Conservation (phyloP, 345 rosid species). For the Brassica cretica region DNA sequence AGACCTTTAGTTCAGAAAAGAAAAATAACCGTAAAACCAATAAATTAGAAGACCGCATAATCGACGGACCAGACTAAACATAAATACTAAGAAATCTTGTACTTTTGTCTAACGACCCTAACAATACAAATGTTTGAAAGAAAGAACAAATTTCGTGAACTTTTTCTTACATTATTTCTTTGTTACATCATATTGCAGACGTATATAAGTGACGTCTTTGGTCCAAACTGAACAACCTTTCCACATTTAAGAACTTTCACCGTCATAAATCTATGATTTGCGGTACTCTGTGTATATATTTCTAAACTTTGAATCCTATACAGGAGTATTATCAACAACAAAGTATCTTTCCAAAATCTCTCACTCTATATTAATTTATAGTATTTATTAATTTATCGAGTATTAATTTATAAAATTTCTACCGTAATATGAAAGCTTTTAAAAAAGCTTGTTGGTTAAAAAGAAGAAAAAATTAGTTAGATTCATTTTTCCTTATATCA, state of each 20-base stretch:
- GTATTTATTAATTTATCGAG: no score
- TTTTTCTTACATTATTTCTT: not conserved
- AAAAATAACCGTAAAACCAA: not conserved
- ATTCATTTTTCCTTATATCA: no score
- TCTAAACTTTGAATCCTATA: not conserved
- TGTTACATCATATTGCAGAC: not conserved
- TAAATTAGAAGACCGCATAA: not conserved
- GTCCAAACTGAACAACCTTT: conserved; percentile 3
- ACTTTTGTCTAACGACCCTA: not conserved
- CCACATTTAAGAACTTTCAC: not conserved
- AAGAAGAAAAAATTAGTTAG: no score
- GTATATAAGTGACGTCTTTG: not conserved
- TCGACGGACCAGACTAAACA: not conserved
- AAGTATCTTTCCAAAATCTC: not conserved
- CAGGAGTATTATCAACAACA: not conserved
- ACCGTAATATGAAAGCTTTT: no score
- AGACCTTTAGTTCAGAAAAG: not conserved
- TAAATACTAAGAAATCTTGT: not conserved
- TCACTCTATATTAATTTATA: not conserved
- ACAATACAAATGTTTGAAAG: not conserved
- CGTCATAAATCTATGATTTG: not conserved
- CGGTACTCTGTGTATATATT: not conserved
- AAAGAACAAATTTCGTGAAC: not conserved
- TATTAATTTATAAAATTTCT: no score
- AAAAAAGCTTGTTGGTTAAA: no score